Evolutionary conservation across 208 protist genomes (phyloP).

Genomic region (Trypanosoma avium): DNA sequence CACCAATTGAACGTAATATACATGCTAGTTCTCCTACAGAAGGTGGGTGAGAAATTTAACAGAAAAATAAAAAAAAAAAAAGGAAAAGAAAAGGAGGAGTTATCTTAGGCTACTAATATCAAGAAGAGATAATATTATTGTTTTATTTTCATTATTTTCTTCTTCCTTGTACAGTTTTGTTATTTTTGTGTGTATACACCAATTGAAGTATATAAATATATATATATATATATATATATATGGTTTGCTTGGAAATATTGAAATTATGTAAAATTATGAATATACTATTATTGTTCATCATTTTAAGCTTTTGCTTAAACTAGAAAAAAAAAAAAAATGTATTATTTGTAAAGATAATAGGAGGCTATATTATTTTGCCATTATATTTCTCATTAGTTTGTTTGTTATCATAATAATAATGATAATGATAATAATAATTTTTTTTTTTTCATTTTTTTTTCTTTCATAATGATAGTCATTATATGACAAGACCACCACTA

Average conservation of each 20-base stretch:
- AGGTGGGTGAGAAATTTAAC: not conserved
- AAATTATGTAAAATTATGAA: slow-evolving; percentile 1
- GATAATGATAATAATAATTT: slow-evolving; percentile 12
- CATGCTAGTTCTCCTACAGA: not conserved
- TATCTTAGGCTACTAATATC: too few relatives aligned
- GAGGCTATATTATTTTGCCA: too few relatives aligned
- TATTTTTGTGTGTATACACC: too few relatives aligned
- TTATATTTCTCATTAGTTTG: too few relatives aligned
- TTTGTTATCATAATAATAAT: not conserved
- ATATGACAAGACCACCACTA: slow-evolving; percentile 27
- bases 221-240: not conserved
- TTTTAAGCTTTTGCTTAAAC: too few relatives aligned
- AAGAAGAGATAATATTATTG: too few relatives aligned
- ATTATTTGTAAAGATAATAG: too few relatives aligned
- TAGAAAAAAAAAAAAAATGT: too few relatives aligned
- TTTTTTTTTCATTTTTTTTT: not conserved
- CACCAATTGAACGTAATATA: not conserved
- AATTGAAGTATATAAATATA: not conserved
- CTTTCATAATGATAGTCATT: slow-evolving; percentile 13
- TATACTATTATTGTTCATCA: too few relatives aligned
- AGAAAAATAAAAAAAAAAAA: slow-evolving; percentile 7
- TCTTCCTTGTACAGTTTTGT: too few relatives aligned
- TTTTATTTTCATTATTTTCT: too few relatives aligned
- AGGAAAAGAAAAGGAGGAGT: too few relatives aligned
- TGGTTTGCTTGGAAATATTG: not conserved